phyloP scores from a whole-genome alignment of 75 land plant genomes.

The Adiantum capillusveneris region DNA sequence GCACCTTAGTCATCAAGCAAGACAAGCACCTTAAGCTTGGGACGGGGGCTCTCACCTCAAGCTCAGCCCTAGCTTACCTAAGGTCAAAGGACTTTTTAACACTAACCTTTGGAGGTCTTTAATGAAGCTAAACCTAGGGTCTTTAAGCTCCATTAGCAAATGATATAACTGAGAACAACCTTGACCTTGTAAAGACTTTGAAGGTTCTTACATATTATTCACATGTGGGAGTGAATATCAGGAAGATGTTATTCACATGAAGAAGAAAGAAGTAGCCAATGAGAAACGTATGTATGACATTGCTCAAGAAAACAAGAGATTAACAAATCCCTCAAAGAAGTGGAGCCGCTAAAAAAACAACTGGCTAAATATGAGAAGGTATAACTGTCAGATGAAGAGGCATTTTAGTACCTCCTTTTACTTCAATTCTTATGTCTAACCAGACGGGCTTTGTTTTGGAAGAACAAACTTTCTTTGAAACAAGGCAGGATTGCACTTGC shows the following conservation, averaged over 20 bases:
- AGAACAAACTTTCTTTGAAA: conserved; percentile 26
- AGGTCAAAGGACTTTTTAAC: too few relatives aligned
- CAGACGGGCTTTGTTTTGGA: not conserved
- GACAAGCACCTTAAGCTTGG: too few relatives aligned
- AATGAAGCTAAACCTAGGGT: too few relatives aligned
- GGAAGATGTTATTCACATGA: conserved; percentile 36
- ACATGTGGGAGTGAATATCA: not conserved
- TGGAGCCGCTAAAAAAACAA: conserved; percentile 16
- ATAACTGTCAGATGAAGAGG: not conserved
- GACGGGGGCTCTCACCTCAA: too few relatives aligned
- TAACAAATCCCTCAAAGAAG: conserved; percentile 26
- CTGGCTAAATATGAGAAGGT: conserved; percentile 30
- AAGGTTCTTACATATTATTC: conserved; percentile 12
- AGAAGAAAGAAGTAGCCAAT: conserved; percentile 35
- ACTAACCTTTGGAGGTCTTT: too few relatives aligned
- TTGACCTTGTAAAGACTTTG: conserved; percentile 31
- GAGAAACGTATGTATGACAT: conserved; percentile 34
- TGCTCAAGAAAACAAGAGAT: conserved; percentile 35
- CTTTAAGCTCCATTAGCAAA: too few relatives aligned
- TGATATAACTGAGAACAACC: conserved; percentile 35
- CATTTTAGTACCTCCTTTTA: too few relatives aligned
- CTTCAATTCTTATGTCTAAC: too few relatives aligned
- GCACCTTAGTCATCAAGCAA: too few relatives aligned
- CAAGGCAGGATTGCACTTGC: conserved; percentile 8
- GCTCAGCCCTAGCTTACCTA: too few relatives aligned